These are phyloP conservation scores for Suhomyces kunorum DNA, from an alignment of 1,139 yeast genomes.

Conservation along the genomic window DNA sequence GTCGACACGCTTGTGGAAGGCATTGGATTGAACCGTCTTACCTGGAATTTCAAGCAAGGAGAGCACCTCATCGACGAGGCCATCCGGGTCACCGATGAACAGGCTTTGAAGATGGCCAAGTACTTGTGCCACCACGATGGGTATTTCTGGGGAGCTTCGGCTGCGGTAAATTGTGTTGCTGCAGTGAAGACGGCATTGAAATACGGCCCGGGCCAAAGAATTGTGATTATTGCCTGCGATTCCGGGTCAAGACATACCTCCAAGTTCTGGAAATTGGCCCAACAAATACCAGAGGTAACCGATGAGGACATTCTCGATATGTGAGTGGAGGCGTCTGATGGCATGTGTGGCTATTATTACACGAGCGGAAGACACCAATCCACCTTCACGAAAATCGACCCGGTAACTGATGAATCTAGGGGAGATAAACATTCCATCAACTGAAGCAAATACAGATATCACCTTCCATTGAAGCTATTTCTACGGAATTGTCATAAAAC, in stretches of 20 bases:
- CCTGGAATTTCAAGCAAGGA: slow-evolving; percentile 76
- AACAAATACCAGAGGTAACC: slow-evolving; percentile 29
- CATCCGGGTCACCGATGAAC: slow-evolving; percentile 71
- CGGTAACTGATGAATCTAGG: too few relatives aligned
- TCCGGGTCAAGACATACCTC: slow-evolving; percentile 87
- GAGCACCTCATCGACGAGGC: slow-evolving; percentile 75
- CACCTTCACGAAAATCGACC: too few relatives aligned
- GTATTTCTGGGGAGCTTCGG: slow-evolving; percentile 84
- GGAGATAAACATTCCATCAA: too few relatives aligned
- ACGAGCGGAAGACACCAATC: too few relatives aligned
- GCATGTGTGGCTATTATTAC: too few relatives aligned
- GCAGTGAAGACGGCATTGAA: slow-evolving; percentile 67
- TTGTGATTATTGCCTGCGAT: slow-evolving; percentile 92
- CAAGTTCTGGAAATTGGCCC: slow-evolving; percentile 85
- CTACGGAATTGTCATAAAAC: too few relatives aligned
- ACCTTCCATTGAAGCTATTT: too few relatives aligned
- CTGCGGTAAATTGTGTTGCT: slow-evolving; percentile 92
- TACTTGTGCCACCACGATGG: slow-evolving; percentile 82
- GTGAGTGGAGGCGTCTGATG: too few relatives aligned
- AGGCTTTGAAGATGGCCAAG: slow-evolving; percentile 88
- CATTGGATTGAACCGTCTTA: slow-evolving; percentile 83
- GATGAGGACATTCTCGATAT: slow-evolving; percentile 32
- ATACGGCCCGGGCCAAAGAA: slow-evolving; percentile 62
- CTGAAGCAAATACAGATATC: too few relatives aligned
- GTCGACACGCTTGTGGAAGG: slow-evolving; percentile 96